A percentile compares a stretch with the other conserved stretches of the same genome.
phyloP scores from a whole-genome alignment of 805 yeast species.

The Candida tammaniensis region DNA sequence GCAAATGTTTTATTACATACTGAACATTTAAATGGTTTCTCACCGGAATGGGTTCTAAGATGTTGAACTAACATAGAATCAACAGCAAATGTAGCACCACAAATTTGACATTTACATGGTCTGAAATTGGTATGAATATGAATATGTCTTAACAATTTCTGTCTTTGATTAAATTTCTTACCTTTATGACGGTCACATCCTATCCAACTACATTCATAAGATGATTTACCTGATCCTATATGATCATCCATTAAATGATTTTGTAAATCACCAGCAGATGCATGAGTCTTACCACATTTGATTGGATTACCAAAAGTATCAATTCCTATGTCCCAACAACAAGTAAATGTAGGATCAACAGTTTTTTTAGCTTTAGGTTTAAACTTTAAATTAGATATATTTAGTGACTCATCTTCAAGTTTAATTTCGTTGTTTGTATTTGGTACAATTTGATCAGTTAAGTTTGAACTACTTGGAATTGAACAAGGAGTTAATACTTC shows the following conservation, averaged over 20 bases:
- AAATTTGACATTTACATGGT: slow-evolving; percentile 70
- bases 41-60: slow-evolving; percentile 82
- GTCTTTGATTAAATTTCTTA: slow-evolving; percentile 73
- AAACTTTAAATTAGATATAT: slow-evolving; percentile 34
- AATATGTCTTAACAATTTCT: slow-evolving; percentile 80
- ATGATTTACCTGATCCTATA: slow-evolving; percentile 68
- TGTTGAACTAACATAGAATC: slow-evolving; percentile 80
- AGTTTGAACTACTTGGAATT: slow-evolving; percentile 4
- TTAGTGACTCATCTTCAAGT: slow-evolving; percentile 13
- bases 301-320: slow-evolving; percentile 27
- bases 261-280: slow-evolving; percentile 59
- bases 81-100: slow-evolving; percentile 73
- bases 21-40: slow-evolving; percentile 76
- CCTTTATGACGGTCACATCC: slow-evolving; percentile 64
- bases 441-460: slow-evolving; percentile 2
- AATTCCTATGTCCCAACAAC: slow-evolving; percentile 41
- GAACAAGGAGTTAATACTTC: slow-evolving; percentile 5
- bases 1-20: slow-evolving; percentile 77
- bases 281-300: slow-evolving; percentile 51
- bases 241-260: slow-evolving; percentile 68
- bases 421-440: neutral
- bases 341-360: slow-evolving; percentile 36
- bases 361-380: slow-evolving; percentile 21
- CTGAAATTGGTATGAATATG: slow-evolving; percentile 84
- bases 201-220: slow-evolving; percentile 74